phyloP scores from a whole-genome alignment of 2,329 filamentous ascomycete genomes.

The Aspergillus hortae region DNA sequence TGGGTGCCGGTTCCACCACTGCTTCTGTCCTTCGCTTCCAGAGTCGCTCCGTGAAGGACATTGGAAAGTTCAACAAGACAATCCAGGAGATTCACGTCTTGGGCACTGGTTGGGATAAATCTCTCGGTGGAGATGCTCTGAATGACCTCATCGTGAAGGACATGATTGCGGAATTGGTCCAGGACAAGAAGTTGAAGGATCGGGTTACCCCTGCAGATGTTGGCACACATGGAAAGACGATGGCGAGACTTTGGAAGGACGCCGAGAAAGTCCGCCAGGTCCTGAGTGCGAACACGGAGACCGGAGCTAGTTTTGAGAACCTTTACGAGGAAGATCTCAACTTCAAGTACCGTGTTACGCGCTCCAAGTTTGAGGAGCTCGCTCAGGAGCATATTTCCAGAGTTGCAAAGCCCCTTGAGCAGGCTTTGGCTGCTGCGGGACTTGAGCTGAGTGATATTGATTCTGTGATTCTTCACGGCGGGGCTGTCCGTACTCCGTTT shows the following conservation, averaged over 20 bases:
- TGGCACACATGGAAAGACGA: constrained; percentile 72
- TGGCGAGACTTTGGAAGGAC: constrained; percentile 90
- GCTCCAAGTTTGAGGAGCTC: constrained; percentile 77
- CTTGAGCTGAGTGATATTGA: constrained; percentile 73
- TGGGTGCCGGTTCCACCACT: constrained; percentile 93
- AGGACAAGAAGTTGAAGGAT: constrained; percentile 55
- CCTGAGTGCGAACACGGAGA: constrained; percentile 87
- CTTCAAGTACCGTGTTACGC: constrained; percentile 84
- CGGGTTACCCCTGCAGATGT: constrained; percentile 43
- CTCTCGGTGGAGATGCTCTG: constrained; percentile 82
- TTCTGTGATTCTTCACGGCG: constrained; percentile 90
- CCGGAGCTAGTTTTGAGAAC: constrained; percentile 76
- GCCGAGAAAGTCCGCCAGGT: constrained; percentile 83
- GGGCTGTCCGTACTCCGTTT: constrained; percentile 85
- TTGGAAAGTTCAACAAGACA: constrained; percentile 93
- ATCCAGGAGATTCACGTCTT: constrained; percentile 90
- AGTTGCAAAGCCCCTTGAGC: constrained; percentile 65
- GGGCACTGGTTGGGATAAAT: constrained; percentile 82
- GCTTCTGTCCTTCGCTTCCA: constrained; percentile 89
- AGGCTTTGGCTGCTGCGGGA: constrained; percentile 70
- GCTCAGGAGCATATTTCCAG: constrained; percentile 65
- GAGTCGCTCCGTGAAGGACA: constrained; percentile 81
- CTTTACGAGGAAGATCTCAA: constrained; percentile 82
- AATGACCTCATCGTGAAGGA: constrained; percentile 87
- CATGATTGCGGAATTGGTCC: constrained; percentile 76